Percentiles rank a stretch among this genome's conserved stretches.
Conservation (phyloP, 1,284 basidiomycete species). For the Moesziomyces sp. region DNA sequence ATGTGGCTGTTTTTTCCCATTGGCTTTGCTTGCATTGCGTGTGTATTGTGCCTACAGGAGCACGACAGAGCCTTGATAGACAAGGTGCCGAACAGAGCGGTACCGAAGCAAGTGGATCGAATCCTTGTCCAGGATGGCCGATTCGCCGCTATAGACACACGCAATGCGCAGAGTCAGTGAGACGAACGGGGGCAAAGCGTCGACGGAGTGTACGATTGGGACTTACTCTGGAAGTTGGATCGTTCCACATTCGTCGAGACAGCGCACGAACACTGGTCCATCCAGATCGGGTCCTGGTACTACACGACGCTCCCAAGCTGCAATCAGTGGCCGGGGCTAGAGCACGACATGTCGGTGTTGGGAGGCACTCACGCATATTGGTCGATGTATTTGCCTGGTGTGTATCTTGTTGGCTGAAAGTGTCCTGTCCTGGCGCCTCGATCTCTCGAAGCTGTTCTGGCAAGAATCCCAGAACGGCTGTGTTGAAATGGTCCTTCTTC, state of each 20-base stretch:
- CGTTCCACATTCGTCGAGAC: slow-evolving; percentile 56
- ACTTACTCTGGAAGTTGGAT: slow-evolving; percentile 55
- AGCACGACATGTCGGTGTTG: background rate
- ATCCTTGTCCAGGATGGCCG: slow-evolving; percentile 42
- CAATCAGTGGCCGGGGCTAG: background rate
- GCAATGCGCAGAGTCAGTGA: background rate
- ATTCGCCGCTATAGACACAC: slow-evolving; percentile 33
- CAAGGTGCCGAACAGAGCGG: slow-evolving; percentile 49
- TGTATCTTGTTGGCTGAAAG: slow-evolving; percentile 12
- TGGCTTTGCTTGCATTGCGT: background rate
- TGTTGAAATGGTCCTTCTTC: slow-evolving; percentile 43
- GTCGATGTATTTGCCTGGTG: slow-evolving; percentile 16
- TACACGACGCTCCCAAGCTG: background rate
- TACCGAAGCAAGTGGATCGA: slow-evolving; percentile 62
- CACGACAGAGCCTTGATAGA: slow-evolving; percentile 52
- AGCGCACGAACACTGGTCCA: slow-evolving; percentile 62
- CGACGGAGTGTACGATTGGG: background rate
- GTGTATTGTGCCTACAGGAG: slow-evolving; percentile 39
- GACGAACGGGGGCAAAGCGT: background rate
- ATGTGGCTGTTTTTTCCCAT: too few species aligned
- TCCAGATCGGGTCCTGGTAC: slow-evolving; percentile 56
- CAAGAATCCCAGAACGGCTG: slow-evolving; percentile 50
- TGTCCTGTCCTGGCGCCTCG: slow-evolving; percentile 19
- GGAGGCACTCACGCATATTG: slow-evolving; percentile 52
- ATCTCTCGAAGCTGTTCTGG: slow-evolving; percentile 55